phyloP scores from a whole-genome alignment of 192 early-diverging fungal species.

The Kickxella alabastrina region DNA sequence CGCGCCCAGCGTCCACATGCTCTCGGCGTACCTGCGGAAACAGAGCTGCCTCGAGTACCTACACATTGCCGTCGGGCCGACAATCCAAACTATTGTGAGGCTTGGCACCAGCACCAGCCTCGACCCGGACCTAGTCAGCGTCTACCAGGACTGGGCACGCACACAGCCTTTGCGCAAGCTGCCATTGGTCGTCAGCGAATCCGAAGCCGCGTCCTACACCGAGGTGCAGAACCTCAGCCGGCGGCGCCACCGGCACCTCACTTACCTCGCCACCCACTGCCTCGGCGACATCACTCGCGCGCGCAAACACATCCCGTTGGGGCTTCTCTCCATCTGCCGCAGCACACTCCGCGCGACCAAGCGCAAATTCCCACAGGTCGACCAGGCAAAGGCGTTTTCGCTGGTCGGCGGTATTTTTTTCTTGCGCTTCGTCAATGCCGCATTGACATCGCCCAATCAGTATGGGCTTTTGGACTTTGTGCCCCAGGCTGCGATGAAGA shows the following conservation, averaged over 20 bases:
- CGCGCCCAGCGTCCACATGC: slow-evolving; percentile 42
- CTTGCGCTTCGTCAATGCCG: slow-evolving; percentile 44
- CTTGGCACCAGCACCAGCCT: slow-evolving; percentile 36
- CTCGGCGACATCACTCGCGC: slow-evolving; percentile 33
- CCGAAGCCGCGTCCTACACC: slow-evolving; percentile 42
- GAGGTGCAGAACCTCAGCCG: slow-evolving; percentile 50
- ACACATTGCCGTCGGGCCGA: slow-evolving; percentile 32
- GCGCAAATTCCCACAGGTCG: slow-evolving; percentile 23
- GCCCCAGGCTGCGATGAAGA: slow-evolving; percentile 18
- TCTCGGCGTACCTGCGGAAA: slow-evolving; percentile 33
- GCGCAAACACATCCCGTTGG: slow-evolving; percentile 20
- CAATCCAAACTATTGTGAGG: slow-evolving; percentile 27
- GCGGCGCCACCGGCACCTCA: slow-evolving; percentile 33
- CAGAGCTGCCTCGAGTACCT: slow-evolving; percentile 32
- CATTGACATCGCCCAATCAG: slow-evolving; percentile 32
- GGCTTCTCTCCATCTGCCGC: slow-evolving; percentile 35
- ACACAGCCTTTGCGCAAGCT: slow-evolving; percentile 12
- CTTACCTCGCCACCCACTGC: slow-evolving; percentile 36
- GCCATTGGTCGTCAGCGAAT: slow-evolving; percentile 23
- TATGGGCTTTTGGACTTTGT: slow-evolving; percentile 29
- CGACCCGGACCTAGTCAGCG: slow-evolving; percentile 29
- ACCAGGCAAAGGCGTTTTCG: slow-evolving; percentile 28
- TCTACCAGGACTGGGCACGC: slow-evolving; percentile 47
- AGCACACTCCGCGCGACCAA: slow-evolving; percentile 26
- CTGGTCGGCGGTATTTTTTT: slow-evolving; percentile 48